These are phyloP conservation scores for Bruguiera gymnorhiza DNA, from an alignment of 345 rosid species.

Conservation along the genomic window DNA sequence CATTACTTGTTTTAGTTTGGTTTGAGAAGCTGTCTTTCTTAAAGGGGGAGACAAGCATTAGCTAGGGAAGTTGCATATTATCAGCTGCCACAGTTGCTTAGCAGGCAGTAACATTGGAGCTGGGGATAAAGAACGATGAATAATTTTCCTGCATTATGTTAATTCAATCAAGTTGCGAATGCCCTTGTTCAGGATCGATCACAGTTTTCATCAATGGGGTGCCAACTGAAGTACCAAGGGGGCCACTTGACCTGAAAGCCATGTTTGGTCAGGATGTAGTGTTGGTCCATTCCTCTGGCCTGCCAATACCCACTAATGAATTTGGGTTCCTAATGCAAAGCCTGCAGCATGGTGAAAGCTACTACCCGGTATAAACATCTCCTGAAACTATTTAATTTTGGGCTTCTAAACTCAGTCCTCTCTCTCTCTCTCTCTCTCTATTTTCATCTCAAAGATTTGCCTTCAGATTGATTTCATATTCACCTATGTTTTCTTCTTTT, in stretches of 20 bases:
- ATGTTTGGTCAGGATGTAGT: conserved; percentile 69
- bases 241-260: conserved; percentile 69
- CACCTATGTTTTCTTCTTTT: not conserved
- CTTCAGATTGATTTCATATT: not conserved
- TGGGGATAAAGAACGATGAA: too few species aligned
- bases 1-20: too few species aligned
- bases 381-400: not conserved
- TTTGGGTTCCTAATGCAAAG: conserved; percentile 67
- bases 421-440: not conserved
- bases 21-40: too few species aligned
- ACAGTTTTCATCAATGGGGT: conserved; percentile 86
- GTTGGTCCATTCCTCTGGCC: conserved; percentile 77
- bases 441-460: not conserved
- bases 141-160: too few species aligned
- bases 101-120: too few species aligned
- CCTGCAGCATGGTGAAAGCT: conserved; percentile 91
- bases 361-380: conserved; percentile 70
- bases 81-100: too few species aligned
- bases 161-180: not conserved
- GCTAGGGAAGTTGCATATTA: too few species aligned
- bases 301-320: conserved; percentile 67
- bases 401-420: not conserved
- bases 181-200: conserved; percentile 44
- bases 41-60: too few species aligned
- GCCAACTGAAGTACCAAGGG: conserved; percentile 72